phyloP scores from a whole-genome alignment of 2,329 filamentous ascomycete genomes.

The Lachnellula suecica region DNA sequence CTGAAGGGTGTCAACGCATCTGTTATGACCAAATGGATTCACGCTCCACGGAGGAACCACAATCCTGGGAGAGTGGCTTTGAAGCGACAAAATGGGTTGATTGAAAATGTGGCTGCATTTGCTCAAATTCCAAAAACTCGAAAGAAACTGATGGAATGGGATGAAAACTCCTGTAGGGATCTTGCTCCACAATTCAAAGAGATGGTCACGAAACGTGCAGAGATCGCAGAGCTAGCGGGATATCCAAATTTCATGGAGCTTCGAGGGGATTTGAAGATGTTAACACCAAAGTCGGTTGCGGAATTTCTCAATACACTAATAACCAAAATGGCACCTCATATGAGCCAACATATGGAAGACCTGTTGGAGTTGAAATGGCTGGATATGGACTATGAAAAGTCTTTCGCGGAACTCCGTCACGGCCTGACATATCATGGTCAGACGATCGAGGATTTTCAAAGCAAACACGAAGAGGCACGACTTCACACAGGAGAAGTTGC shows the following conservation, averaged over 20 bases:
- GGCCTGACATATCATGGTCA: background rate
- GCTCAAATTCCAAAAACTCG: background rate
- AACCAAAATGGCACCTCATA: background rate
- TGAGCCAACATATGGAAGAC: background rate
- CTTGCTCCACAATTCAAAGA: background rate
- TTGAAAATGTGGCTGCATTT: background rate
- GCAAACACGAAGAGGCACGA: background rate
- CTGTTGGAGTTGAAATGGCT: background rate
- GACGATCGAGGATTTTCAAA: background rate
- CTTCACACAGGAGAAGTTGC: background rate
- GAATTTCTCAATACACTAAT: background rate
- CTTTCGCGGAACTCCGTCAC: background rate
- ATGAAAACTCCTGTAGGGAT: background rate
- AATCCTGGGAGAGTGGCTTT: background rate
- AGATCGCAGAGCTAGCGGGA: background rate
- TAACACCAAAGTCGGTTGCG: background rate
- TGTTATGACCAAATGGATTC: background rate
- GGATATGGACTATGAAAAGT: background rate
- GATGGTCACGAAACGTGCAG: background rate
- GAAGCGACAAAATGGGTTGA: background rate
- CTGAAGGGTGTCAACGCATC: background rate
- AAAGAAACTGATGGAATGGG: background rate
- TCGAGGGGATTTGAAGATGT: background rate
- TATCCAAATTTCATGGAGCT: background rate
- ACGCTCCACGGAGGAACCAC: background rate